Evolutionary conservation across 192 early-diverging fungal genomes (phyloP).

Genomic region (Mortierella hygrophila): DNA sequence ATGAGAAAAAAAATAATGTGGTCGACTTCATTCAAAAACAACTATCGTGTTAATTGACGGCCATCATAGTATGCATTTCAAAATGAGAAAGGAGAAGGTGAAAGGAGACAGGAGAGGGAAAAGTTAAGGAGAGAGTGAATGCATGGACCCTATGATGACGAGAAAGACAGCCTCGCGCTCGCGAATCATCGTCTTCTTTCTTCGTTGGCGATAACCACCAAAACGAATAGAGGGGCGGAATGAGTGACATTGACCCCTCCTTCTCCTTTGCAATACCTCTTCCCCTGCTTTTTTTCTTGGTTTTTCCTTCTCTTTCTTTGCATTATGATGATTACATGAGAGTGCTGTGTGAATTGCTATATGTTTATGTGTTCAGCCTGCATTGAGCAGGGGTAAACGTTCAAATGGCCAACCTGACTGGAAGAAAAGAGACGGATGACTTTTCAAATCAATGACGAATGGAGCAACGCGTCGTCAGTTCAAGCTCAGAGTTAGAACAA

Average conservation of each 20-base stretch:
- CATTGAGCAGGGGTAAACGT: neutral
- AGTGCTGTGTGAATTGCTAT: neutral
- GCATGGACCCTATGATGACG: neutral
- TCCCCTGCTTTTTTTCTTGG: neutral
- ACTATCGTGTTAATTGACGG: neutral
- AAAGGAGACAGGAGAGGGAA: too few relatives aligned
- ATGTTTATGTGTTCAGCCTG: neutral
- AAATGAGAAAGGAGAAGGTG: too few relatives aligned
- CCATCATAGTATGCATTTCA: neutral
- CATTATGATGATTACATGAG: conserved; percentile 9
- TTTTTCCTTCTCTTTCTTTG: neutral
- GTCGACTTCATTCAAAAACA: neutral
- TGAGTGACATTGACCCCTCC: neutral
- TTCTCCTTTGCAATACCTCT: neutral
- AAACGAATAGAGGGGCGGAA: neutral
- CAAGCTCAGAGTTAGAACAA: too few relatives aligned
- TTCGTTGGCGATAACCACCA: neutral
- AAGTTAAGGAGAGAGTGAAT: neutral
- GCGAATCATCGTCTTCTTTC: neutral
- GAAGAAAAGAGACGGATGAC: neutral
- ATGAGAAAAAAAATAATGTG: neutral
- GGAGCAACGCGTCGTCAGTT: too few relatives aligned
- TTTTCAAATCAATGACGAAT: too few relatives aligned
- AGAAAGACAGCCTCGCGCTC: neutral
- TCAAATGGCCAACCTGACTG: neutral